A percentile compares a stretch with the other conserved stretches of the same genome.
Evolutionary conservation across 2,329 filamentous ascomycete genomes (phyloP).

Genomic region (Fusarium sp.): DNA sequence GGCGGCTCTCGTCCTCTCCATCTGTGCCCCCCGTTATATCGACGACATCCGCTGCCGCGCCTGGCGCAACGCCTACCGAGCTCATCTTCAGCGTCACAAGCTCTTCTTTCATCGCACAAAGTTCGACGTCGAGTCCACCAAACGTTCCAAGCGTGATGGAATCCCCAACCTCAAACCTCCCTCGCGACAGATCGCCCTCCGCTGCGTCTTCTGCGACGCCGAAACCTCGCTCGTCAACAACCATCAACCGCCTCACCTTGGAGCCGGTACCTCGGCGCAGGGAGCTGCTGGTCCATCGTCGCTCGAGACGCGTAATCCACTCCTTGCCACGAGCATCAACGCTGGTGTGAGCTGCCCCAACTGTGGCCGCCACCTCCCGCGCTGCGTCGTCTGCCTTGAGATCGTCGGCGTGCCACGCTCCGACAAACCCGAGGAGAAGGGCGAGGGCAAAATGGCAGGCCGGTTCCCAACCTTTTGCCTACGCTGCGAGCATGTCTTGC

Average conservation of each 20-base stretch:
- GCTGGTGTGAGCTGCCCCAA: slow-evolving; percentile 74
- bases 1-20: slow-evolving; percentile 78
- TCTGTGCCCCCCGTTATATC: slow-evolving; percentile 81
- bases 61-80: slow-evolving; percentile 79
- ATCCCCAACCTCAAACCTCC: slow-evolving; percentile 58
- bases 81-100: slow-evolving; percentile 78
- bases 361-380: slow-evolving; percentile 74
- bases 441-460: slow-evolving; percentile 63
- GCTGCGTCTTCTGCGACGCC: slow-evolving; percentile 81
- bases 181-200: slow-evolving; percentile 77
- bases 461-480: slow-evolving; percentile 77
- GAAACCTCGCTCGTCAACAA: slow-evolving; percentile 64
- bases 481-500: slow-evolving; percentile 75
- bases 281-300: slow-evolving; percentile 40
- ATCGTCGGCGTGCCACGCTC: slow-evolving; percentile 74
- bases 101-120: slow-evolving; percentile 80
- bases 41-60: slow-evolving; percentile 80
- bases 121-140: slow-evolving; percentile 82
- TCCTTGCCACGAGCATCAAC: slow-evolving; percentile 68
- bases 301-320: slow-evolving; percentile 62
- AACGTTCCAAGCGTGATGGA: slow-evolving; percentile 74
- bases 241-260: slow-evolving; percentile 30
- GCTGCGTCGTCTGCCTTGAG: slow-evolving; percentile 76
- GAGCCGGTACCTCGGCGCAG: slow-evolving; percentile 22
- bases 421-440: slow-evolving; percentile 65